These are phyloP conservation scores for Scutellaria barbata DNA, from an alignment of 257 asterid genomes.

Conservation along the genomic window DNA sequence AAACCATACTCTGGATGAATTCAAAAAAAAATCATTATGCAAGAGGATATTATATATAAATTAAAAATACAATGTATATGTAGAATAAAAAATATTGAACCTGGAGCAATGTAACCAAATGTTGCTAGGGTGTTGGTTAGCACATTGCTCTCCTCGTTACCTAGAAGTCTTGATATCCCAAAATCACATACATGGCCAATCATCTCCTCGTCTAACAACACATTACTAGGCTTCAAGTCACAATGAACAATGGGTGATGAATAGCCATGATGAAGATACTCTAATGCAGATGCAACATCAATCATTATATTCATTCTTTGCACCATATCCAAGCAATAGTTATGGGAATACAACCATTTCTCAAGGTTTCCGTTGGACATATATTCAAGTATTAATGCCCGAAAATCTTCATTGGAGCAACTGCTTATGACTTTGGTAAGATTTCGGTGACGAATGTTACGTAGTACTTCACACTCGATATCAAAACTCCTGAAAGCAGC, in stretches of 20 bases:
- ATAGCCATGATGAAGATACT: conserved; percentile 36
- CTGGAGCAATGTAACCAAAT: conserved; percentile 33
- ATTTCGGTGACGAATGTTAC: too few relatives aligned
- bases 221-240: conserved; percentile 34
- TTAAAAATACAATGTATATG: too few relatives aligned
- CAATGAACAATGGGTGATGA: conserved; percentile 23
- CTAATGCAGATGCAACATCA: conserved; percentile 33
- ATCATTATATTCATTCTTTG: conserved; percentile 36
- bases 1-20: conserved; percentile 13
- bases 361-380: conserved; percentile 49
- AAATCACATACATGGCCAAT: conserved; percentile 30
- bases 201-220: conserved; percentile 29
- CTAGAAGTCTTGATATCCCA: conserved; percentile 29
- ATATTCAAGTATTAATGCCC: conserved; percentile 45
- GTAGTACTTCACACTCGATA: too few relatives aligned
- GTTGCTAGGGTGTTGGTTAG: conserved; percentile 30
- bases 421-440: too few relatives aligned
- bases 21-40: not conserved
- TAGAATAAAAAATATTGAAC: not conserved
- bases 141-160: conserved; percentile 9
- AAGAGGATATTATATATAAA: too few relatives aligned
- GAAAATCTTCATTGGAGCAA: too few relatives aligned
- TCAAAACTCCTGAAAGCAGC: too few relatives aligned
- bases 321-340: conserved; percentile 1
- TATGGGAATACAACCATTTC: conserved; percentile 34